Evolutionary conservation across 208 protist species (phyloP).

Genomic region (Leptomonas pyrrhocoris): DNA sequence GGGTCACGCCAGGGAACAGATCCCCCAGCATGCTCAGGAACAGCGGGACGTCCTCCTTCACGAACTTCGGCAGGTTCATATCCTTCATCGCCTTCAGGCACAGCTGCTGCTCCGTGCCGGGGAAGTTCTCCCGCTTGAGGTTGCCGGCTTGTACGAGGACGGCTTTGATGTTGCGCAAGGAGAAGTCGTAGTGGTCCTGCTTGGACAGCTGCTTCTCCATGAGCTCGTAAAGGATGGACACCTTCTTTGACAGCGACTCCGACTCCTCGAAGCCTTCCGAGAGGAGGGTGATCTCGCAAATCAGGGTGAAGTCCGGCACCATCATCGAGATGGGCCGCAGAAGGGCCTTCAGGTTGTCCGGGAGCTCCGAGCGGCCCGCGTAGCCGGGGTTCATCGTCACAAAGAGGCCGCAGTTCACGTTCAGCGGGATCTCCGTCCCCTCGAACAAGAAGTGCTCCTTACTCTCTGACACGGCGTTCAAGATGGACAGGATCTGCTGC

Average conservation of each 20-base stretch:
- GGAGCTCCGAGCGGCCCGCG: constrained; percentile 97
- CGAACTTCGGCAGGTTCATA: constrained; percentile 98
- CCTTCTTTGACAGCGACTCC: constrained; percentile 95
- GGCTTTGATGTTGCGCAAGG: constrained; percentile 97
- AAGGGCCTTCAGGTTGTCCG: constrained; percentile 98
- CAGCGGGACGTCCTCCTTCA: constrained; percentile 96
- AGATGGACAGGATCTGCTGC: constrained; percentile 97
- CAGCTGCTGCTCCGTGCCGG: constrained; percentile 94
- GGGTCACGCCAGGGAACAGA: constrained; percentile 95
- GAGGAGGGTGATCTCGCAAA: constrained; percentile 98
- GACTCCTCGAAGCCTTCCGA: constrained; percentile 97
- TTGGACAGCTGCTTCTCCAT: constrained; percentile 98
- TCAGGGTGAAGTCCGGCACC: constrained; percentile 97
- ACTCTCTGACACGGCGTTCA: constrained; percentile 84
- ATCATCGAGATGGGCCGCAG: constrained; percentile 99
- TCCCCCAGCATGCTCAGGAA: constrained; percentile 96
- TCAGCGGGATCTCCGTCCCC: constrained; percentile 95
- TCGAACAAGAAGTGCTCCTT: constrained; percentile 93
- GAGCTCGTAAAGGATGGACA: constrained; percentile 96
- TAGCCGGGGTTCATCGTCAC: constrained; percentile 99
- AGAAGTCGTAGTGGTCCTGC: constrained; percentile 99
- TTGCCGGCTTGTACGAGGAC: constrained; percentile 96
- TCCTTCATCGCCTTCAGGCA: constrained; percentile 95
- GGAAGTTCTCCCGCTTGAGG: constrained; percentile 91
- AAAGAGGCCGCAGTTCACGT: constrained; percentile 96